Evolutionary conservation across 169 alveolate genomes (phyloP).

Genomic region (Plasmodium blacklocki): DNA sequence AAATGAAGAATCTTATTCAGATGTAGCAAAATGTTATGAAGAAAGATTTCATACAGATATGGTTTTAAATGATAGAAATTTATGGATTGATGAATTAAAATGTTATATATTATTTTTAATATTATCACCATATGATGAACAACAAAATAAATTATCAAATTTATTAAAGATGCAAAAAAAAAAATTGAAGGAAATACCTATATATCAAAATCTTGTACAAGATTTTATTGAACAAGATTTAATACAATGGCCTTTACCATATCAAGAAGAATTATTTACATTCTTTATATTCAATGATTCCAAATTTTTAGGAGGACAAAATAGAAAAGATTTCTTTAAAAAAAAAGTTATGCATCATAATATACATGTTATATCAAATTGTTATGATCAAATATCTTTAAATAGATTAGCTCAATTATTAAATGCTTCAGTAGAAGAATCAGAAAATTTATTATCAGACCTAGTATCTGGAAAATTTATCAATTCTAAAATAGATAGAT

Average conservation of each 20-base stretch:
- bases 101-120: conserved; percentile 54
- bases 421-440: conserved; percentile 75
- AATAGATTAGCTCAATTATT: conserved; percentile 77
- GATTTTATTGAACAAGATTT: conserved; percentile 80
- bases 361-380: conserved; percentile 79
- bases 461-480: conserved; percentile 79
- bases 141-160: conserved; percentile 54
- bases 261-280: conserved; percentile 52
- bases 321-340: conserved; percentile 71
- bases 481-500: conserved; percentile 83
- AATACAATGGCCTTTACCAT: conserved; percentile 77
- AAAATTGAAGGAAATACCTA: conserved; percentile 78
- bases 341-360: conserved; percentile 87
- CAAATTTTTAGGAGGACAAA: conserved; percentile 66
- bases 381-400: conserved; percentile 77
- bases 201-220: conserved; percentile 64
- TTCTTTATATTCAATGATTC: conserved; percentile 58
- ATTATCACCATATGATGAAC: conserved; percentile 63
- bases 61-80: conserved; percentile 25
- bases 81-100: conserved; percentile 65
- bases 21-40: conserved; percentile 80
- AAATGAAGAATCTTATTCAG: conserved; percentile 78
- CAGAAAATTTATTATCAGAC: conserved; percentile 76
- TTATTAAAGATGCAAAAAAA: conserved; percentile 64
- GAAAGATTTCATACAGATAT: conserved; percentile 49